These are phyloP conservation scores for Boletus sensibilis DNA, from an alignment of 768 basidiomycete genomes.

Conservation along the genomic window DNA sequence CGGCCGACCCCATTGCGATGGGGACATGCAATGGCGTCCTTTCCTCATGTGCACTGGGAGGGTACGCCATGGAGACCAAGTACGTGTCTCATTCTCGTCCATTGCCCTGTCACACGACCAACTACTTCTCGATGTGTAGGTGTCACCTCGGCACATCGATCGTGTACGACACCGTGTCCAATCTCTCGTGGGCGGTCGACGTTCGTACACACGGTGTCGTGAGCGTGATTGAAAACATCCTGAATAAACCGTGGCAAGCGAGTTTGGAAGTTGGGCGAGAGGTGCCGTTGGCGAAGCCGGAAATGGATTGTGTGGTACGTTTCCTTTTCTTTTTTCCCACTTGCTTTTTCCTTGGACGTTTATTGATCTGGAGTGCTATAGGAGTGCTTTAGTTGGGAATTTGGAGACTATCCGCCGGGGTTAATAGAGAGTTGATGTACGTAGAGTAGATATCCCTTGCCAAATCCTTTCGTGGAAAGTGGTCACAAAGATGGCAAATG, in stretches of 20 bases:
- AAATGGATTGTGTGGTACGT: conserved; percentile 74
- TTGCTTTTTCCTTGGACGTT: not conserved
- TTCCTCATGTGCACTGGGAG: conserved; percentile 79
- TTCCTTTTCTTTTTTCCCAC: not conserved
- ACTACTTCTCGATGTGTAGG: conserved; percentile 30
- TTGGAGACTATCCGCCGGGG: conserved; percentile 43
- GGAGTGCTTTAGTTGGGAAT: conserved; percentile 76
- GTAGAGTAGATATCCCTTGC: not conserved
- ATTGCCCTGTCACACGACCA: not conserved
- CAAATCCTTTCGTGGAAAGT: not conserved
- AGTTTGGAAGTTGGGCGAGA: conserved; percentile 59
- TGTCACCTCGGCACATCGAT: conserved; percentile 88
- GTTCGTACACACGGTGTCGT: conserved; percentile 79
- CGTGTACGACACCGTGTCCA: conserved; percentile 88
- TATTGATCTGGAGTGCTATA: conserved; percentile 21
- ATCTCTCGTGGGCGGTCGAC: conserved; percentile 82
- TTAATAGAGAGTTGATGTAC: not conserved
- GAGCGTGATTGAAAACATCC: conserved; percentile 70
- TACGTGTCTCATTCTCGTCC: conserved; percentile 28
- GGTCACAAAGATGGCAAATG: not conserved
- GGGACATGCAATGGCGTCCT: conserved; percentile 80
- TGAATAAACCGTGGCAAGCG: conserved; percentile 69
- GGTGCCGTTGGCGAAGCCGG: conserved; percentile 52
- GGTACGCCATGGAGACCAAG: conserved; percentile 87
- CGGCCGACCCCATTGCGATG: conserved; percentile 93